These are phyloP conservation scores for Tulasnella sp. DNA, from an alignment of 768 basidiomycete genomes.

Conservation along the genomic window DNA sequence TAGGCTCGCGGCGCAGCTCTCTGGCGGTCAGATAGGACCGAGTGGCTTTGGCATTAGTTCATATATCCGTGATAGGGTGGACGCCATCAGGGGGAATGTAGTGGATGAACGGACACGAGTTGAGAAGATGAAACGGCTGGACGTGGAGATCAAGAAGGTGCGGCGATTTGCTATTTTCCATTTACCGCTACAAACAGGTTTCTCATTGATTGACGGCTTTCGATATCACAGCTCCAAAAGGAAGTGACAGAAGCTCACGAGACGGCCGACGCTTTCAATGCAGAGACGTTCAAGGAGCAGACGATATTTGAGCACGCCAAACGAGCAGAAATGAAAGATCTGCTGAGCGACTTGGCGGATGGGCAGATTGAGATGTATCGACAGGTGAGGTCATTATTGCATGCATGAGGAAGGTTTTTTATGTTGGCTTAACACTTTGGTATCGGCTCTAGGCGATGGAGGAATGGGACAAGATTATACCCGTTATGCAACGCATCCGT, in stretches of 20 bases:
- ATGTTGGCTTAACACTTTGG: not conserved
- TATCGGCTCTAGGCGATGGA: slow-evolving; percentile 63
- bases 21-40: slow-evolving; percentile 46
- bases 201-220: not conserved
- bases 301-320: slow-evolving; percentile 81
- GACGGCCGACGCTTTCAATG: slow-evolving; percentile 92
- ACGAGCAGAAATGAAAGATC: slow-evolving; percentile 93
- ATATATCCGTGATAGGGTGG: slow-evolving; percentile 87
- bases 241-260: slow-evolving; percentile 92
- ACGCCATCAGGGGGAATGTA: slow-evolving; percentile 68
- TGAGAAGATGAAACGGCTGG: slow-evolving; percentile 87
- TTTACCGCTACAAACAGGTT: too few relatives aligned
- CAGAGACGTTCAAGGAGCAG: slow-evolving; percentile 88
- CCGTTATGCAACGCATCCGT: slow-evolving; percentile 84
- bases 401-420: not conserved
- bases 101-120: slow-evolving; percentile 90
- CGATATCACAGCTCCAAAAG: slow-evolving; percentile 65
- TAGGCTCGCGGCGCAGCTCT: slow-evolving; percentile 78
- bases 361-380: slow-evolving; percentile 94
- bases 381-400: not conserved
- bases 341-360: slow-evolving; percentile 78
- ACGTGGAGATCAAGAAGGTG: slow-evolving; percentile 92
- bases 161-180: too few relatives aligned
- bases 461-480: slow-evolving; percentile 94
- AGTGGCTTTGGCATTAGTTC: slow-evolving; percentile 68